phyloP scores from a whole-genome alignment of 352 stramenopile species.

The Peronospora belbahrii region DNA sequence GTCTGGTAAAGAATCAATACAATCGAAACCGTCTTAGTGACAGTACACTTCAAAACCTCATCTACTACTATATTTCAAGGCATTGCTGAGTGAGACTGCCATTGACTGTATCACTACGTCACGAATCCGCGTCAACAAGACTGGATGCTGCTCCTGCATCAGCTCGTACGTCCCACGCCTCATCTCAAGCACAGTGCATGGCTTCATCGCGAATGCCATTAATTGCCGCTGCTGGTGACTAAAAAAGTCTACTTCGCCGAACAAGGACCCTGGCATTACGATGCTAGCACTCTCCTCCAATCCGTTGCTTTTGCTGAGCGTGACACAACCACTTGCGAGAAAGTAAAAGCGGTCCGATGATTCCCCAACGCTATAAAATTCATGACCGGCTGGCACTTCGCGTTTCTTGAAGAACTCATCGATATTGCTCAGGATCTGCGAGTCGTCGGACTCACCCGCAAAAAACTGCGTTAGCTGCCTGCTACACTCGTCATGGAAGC shows the following conservation, averaged over 20 bases:
- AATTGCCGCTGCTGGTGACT: constrained; percentile 43
- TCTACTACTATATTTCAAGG: background rate
- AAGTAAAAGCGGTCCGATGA: constrained; percentile 54
- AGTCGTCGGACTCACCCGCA: constrained; percentile 47
- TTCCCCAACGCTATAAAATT: constrained; percentile 53
- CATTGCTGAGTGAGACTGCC: constrained; percentile 35
- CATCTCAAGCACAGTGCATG: constrained; percentile 55
- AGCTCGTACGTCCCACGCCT: constrained; percentile 43
- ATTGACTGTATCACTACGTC: constrained; percentile 72
- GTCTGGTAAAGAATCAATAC: background rate
- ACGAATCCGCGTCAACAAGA: constrained; percentile 49
- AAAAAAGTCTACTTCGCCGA: constrained; percentile 79
- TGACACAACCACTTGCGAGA: constrained; percentile 43
- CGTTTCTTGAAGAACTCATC: constrained; percentile 47
- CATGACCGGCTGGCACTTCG: constrained; percentile 33
- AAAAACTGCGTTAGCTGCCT: constrained; percentile 53
- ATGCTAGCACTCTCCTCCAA: constrained; percentile 29
- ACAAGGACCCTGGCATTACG: constrained; percentile 49
- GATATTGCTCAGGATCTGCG: background rate
- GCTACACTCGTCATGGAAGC: constrained; percentile 29
- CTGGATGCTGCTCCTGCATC: constrained; percentile 34
- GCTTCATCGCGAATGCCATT: constrained; percentile 27
- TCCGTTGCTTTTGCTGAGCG: constrained; percentile 30
- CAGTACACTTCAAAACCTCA: background rate
- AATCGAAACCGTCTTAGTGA: background rate